Conservation (phyloP, 176 grass and related monocot genomes). For the Zoysia pacifica region DNA sequence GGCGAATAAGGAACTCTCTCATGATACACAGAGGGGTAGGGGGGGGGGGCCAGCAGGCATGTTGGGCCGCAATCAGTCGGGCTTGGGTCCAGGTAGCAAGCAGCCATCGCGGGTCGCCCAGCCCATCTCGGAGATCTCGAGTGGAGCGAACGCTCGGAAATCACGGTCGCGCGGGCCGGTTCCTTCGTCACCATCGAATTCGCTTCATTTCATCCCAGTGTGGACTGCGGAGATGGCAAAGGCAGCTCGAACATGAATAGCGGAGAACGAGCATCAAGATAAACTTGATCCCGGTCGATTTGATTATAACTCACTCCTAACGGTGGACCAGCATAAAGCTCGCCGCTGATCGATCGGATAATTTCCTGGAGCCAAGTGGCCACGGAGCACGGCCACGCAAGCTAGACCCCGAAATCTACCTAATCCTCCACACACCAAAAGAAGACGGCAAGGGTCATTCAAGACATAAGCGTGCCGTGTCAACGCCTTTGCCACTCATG, state of each 20-base stretch:
- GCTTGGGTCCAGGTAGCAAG: neutral
- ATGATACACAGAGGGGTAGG: too few relatives aligned
- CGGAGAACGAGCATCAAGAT: too few relatives aligned
- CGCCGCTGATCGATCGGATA: neutral
- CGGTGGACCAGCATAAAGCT: neutral
- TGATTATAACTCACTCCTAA: neutral
- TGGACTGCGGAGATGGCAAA: neutral
- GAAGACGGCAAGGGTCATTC: neutral
- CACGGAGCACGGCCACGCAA: slow-evolving; percentile 1
- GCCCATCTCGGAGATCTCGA: neutral
- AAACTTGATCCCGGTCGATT: too few relatives aligned
- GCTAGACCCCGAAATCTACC: neutral
- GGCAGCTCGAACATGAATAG: neutral
- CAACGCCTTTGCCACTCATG: slow-evolving; percentile 43
- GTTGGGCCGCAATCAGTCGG: neutral
- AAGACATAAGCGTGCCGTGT: slow-evolving; percentile 8
- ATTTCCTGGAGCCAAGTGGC: slow-evolving; percentile 6
- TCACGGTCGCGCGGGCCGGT: neutral
- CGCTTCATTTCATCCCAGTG: too few relatives aligned
- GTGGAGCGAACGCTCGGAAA: neutral
- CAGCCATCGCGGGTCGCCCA: neutral
- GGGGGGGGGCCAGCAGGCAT: neutral
- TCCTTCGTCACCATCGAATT: too few relatives aligned
- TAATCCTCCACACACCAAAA: slow-evolving; percentile 33
- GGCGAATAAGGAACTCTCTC: too few relatives aligned